These are phyloP conservation scores for Krasilnikovozyma curviuscula DNA, from an alignment of 768 basidiomycete species.

Conservation along the genomic window DNA sequence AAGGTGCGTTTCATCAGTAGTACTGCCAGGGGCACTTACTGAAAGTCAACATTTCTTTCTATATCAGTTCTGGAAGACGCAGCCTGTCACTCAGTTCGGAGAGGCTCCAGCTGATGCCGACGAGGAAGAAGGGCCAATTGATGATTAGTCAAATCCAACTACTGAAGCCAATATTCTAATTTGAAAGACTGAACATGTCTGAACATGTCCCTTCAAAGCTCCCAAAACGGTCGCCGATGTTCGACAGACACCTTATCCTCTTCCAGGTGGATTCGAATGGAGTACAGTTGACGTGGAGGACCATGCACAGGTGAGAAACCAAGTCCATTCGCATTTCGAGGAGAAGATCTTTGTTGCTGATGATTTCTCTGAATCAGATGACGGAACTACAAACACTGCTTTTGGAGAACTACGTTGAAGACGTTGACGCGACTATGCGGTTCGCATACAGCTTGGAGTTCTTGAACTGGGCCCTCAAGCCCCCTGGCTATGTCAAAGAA, in stretches of 20 bases:
- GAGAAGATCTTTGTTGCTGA: too few relatives aligned
- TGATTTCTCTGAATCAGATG: slow-evolving; percentile 32
- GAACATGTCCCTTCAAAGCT: slow-evolving; percentile 16
- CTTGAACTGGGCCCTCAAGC: slow-evolving; percentile 80
- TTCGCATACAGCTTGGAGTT: slow-evolving; percentile 94
- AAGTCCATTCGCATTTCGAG: too few relatives aligned
- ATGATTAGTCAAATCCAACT: not conserved
- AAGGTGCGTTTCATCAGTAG: slow-evolving; percentile 38
- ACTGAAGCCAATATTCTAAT: slow-evolving; percentile 3
- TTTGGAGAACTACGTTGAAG: slow-evolving; percentile 88
- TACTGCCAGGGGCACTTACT: not conserved
- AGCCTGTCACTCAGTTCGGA: slow-evolving; percentile 86
- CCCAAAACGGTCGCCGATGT: slow-evolving; percentile 57
- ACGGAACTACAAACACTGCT: slow-evolving; percentile 83
- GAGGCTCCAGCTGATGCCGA: slow-evolving; percentile 12
- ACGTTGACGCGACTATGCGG: slow-evolving; percentile 84
- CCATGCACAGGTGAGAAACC: slow-evolving; percentile 41
- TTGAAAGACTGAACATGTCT: not conserved
- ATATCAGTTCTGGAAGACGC: slow-evolving; percentile 75
- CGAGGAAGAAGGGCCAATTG: slow-evolving; percentile 4
- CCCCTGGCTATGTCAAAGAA: slow-evolving; percentile 77
- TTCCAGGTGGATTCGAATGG: slow-evolving; percentile 92
- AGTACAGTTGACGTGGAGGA: slow-evolving; percentile 57
- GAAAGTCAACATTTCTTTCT: slow-evolving; percentile 3
- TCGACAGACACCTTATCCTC: slow-evolving; percentile 64